Evolutionary conservation across 148 eudicot genomes (phyloP).

Genomic region (Rhododendron henanense): DNA sequence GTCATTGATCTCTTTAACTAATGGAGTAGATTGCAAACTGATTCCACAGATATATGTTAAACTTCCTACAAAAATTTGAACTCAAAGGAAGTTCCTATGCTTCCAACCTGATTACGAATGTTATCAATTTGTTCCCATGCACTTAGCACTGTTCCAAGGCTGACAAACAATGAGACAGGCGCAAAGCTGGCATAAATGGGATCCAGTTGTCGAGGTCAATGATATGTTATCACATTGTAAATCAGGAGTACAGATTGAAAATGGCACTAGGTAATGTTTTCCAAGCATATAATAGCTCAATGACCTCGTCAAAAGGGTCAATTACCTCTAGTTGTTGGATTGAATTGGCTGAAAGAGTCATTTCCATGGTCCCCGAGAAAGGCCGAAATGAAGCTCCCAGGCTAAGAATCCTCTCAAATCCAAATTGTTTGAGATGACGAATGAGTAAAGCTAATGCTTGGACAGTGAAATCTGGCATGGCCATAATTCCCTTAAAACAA

Average conservation of each 20-base stretch:
- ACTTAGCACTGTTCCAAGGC: background rate
- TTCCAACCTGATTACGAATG: background rate
- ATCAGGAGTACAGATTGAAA: background rate
- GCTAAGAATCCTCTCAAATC: slow-evolving; percentile 69
- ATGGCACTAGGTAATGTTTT: background rate
- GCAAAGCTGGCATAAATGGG: background rate
- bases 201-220: background rate
- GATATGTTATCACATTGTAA: background rate
- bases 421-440: slow-evolving; percentile 87
- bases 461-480: slow-evolving; percentile 68
- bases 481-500: slow-evolving; percentile 55
- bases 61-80: background rate
- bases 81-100: background rate
- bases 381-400: slow-evolving; percentile 83
- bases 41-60: background rate
- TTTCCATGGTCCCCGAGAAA: slow-evolving; percentile 62
- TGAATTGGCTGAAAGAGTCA: slow-evolving; percentile 90
- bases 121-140: background rate
- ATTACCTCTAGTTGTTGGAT: slow-evolving; percentile 90
- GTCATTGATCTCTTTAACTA: background rate
- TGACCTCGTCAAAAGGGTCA: background rate
- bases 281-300: background rate
- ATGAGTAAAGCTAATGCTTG: slow-evolving; percentile 72
- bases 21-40: background rate
- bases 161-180: background rate